phyloP scores from a whole-genome alignment of 2,329 filamentous ascomycete species.

The Ophiostoma sp. region DNA sequence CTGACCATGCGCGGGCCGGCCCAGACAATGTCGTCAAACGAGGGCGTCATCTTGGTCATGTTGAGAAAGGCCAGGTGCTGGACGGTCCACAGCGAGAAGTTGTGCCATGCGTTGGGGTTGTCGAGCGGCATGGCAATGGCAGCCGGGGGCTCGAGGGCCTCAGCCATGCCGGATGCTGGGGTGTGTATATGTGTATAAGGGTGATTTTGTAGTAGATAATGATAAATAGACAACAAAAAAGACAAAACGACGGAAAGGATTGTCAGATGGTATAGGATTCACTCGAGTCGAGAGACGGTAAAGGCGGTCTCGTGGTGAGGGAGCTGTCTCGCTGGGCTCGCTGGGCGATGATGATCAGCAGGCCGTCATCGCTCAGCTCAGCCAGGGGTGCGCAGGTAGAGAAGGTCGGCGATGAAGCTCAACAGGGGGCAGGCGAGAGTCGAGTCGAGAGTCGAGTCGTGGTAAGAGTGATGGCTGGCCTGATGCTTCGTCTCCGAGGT shows the following conservation, averaged over 20 bases:
- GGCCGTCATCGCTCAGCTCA: slow-evolving; percentile 18
- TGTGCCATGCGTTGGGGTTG: slow-evolving; percentile 46
- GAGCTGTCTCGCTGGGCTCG: slow-evolving; percentile 14
- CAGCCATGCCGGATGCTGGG: slow-evolving; percentile 24
- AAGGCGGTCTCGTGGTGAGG: slow-evolving; percentile 5
- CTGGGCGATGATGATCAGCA: slow-evolving; percentile 18
- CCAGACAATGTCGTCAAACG: slow-evolving; percentile 62
- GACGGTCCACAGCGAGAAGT: slow-evolving; percentile 51
- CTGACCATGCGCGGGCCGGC: slow-evolving; percentile 66
- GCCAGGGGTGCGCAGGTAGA: background rate
- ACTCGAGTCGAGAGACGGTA: background rate
- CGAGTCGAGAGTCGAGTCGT: background rate
- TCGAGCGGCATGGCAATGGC: slow-evolving; percentile 33
- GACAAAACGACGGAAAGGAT: too few relatives aligned
- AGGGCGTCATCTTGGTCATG: slow-evolving; percentile 53
- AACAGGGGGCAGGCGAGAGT: background rate
- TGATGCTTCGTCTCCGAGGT: background rate
- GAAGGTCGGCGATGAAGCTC: background rate
- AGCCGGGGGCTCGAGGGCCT: slow-evolving; percentile 29
- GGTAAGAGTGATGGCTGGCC: background rate
- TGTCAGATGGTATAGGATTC: background rate
- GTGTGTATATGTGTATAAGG: background rate
- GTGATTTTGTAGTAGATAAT: background rate
- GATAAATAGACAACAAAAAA: too few relatives aligned
- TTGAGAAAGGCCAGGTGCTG: slow-evolving; percentile 42